These are phyloP conservation scores for Anethum foeniculum DNA, from an alignment of 140 eudicot species.

Conservation along the genomic window DNA sequence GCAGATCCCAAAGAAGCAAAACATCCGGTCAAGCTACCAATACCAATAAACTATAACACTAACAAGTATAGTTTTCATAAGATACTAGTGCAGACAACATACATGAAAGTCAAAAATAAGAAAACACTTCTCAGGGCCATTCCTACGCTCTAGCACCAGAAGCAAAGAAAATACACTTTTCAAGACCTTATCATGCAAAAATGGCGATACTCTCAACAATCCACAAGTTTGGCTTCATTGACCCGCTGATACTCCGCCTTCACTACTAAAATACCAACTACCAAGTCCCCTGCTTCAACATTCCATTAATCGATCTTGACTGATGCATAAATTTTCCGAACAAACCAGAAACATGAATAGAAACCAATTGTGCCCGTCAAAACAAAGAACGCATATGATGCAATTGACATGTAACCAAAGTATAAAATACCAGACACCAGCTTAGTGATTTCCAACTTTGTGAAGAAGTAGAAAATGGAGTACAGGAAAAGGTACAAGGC, in stretches of 20 bases:
- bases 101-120: neutral
- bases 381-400: slow-evolving; percentile 83
- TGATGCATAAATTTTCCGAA: slow-evolving; percentile 61
- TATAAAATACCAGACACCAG: slow-evolving; percentile 50
- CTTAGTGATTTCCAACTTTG: slow-evolving; percentile 73
- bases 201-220: slow-evolving; percentile 1
- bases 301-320: slow-evolving; percentile 68
- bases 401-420: slow-evolving; percentile 78
- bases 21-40: neutral
- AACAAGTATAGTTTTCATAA: neutral
- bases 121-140: neutral
- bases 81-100: slow-evolving; percentile 2
- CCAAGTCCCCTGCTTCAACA: neutral
- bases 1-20: neutral
- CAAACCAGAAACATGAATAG: slow-evolving; percentile 78
- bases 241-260: neutral
- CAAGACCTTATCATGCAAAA: neutral
- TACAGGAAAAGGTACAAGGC: slow-evolving; percentile 71
- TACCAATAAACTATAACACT: neutral
- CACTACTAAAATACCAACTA: neutral
- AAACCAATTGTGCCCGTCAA: slow-evolving; percentile 83
- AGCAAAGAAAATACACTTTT: neutral
- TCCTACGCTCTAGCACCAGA: neutral
- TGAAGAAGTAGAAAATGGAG: slow-evolving; percentile 72
- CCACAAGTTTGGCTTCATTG: slow-evolving; percentile 1